Conservation (phyloP, 2,329 filamentous ascomycete species). For the Fusarium devonianum region DNA sequence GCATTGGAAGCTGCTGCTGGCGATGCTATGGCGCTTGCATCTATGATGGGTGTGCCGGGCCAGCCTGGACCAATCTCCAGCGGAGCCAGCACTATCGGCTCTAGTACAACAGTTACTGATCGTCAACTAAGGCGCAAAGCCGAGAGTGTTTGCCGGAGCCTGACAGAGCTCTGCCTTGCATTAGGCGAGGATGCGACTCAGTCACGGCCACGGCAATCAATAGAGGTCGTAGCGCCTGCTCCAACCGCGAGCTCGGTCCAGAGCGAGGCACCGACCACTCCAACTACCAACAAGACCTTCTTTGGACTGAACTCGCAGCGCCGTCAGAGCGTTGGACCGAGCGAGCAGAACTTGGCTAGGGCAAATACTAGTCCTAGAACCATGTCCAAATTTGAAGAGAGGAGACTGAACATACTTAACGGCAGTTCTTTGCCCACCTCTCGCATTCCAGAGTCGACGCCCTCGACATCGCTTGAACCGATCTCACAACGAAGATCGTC, state of each 20-base stretch:
- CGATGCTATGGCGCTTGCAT: constrained; percentile 81
- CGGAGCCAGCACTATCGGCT: constrained; percentile 68
- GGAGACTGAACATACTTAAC: constrained; percentile 56
- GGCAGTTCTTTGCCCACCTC: constrained; percentile 56
- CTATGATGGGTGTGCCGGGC: constrained; percentile 77
- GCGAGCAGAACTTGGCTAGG: constrained; percentile 50
- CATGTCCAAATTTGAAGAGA: constrained; percentile 61
- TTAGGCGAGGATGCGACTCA: constrained; percentile 68
- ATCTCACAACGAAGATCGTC: constrained; percentile 57
- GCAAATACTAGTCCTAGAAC: constrained; percentile 56
- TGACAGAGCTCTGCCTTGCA: constrained; percentile 91
- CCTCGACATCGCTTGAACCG: constrained; percentile 52
- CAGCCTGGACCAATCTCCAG: constrained; percentile 74
- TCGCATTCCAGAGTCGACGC: constrained; percentile 49
- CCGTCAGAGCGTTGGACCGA: constrained; percentile 49
- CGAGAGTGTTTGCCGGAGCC: constrained; percentile 88
- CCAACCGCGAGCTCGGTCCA: constrained; percentile 14
- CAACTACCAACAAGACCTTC: constrained; percentile 54
- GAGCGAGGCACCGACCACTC: constrained; percentile 49
- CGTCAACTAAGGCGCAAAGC: constrained; percentile 88
- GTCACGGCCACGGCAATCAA: constrained; percentile 42
- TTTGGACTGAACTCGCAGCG: constrained; percentile 48
- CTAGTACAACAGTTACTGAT: constrained; percentile 68
- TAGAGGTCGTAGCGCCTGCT: constrained; percentile 13
- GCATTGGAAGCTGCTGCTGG: constrained; percentile 81